These are phyloP conservation scores for Coemansia sp. DNA, from an alignment of 192 early-diverging fungal genomes.

Conservation along the genomic window DNA sequence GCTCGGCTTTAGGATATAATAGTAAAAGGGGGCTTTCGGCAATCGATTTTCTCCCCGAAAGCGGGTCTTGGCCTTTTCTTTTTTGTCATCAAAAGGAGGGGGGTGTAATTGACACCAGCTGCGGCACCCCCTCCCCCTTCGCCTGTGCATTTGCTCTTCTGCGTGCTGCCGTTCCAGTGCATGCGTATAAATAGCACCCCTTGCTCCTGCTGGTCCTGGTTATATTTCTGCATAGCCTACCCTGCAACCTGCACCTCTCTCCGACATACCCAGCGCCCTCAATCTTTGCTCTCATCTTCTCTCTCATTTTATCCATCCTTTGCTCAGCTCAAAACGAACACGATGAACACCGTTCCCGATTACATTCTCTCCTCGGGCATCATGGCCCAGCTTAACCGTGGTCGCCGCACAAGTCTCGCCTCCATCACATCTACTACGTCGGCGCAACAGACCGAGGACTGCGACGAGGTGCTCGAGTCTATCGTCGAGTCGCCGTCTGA, in stretches of 20 bases:
- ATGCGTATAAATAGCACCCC: conserved; percentile 2
- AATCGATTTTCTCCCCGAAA: not conserved
- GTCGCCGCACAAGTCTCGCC: conserved; percentile 29
- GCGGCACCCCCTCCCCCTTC: not conserved
- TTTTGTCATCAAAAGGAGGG: not conserved
- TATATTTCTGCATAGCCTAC: not conserved
- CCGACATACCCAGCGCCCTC: not conserved
- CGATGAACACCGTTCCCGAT: conserved; percentile 28
- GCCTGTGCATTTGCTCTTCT: not conserved
- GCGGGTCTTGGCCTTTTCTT: not conserved
- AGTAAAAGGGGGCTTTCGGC: conserved; percentile 4
- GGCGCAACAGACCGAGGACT: conserved; percentile 7
- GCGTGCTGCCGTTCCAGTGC: not conserved
- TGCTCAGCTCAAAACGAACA: not conserved
- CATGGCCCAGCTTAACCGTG: conserved; percentile 33
- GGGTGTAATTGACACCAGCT: not conserved
- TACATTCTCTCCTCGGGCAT: conserved; percentile 51
- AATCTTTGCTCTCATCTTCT: not conserved
- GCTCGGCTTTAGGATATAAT: not conserved
- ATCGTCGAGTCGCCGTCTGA: conserved; percentile 13
- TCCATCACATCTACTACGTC: conserved; percentile 20
- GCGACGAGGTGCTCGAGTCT: not conserved
- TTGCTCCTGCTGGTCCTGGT: not conserved
- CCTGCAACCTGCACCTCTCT: conserved; percentile 4
- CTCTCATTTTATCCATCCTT: not conserved